phyloP scores from a whole-genome alignment of 192 early-diverging fungal genomes.

The Phycomyces nitens region DNA sequence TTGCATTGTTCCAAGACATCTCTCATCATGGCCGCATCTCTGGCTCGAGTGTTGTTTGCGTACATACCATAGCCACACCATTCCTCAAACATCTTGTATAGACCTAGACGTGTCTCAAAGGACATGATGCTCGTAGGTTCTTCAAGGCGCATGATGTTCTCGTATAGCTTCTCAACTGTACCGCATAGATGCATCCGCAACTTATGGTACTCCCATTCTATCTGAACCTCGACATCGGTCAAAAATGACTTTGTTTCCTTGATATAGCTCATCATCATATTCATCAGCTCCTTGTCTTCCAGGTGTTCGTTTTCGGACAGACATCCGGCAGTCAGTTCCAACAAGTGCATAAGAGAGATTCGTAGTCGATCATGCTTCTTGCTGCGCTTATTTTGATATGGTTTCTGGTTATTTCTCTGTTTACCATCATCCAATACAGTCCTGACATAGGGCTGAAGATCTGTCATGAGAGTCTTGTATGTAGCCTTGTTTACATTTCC shows the following conservation, averaged over 20 bases:
- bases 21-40: slow-evolving; percentile 66
- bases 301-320: slow-evolving; percentile 53
- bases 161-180: slow-evolving; percentile 83
- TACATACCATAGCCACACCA: slow-evolving; percentile 88
- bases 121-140: slow-evolving; percentile 56
- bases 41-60: slow-evolving; percentile 50
- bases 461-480: slow-evolving; percentile 68
- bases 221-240: slow-evolving; percentile 66
- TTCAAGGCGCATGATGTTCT: slow-evolving; percentile 54
- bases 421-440: slow-evolving; percentile 62
- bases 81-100: slow-evolving; percentile 85
- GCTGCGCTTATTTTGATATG: slow-evolving; percentile 52
- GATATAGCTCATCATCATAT: slow-evolving; percentile 68
- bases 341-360: slow-evolving; percentile 67
- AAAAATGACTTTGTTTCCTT: slow-evolving; percentile 78
- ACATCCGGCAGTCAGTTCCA: slow-evolving; percentile 66
- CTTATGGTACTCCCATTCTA: slow-evolving; percentile 86
- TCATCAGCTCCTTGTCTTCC: slow-evolving; percentile 59
- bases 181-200: slow-evolving; percentile 88
- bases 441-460: slow-evolving; percentile 56
- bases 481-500: slow-evolving; percentile 60
- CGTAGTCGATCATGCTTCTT: slow-evolving; percentile 68
- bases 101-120: slow-evolving; percentile 67
- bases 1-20: slow-evolving; percentile 61
- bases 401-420: slow-evolving; percentile 46